A percentile compares a stretch with the other conserved stretches of the same genome.
phyloP scores from a whole-genome alignment of 2,329 filamentous ascomycete species.

The Xylaria sp. region DNA sequence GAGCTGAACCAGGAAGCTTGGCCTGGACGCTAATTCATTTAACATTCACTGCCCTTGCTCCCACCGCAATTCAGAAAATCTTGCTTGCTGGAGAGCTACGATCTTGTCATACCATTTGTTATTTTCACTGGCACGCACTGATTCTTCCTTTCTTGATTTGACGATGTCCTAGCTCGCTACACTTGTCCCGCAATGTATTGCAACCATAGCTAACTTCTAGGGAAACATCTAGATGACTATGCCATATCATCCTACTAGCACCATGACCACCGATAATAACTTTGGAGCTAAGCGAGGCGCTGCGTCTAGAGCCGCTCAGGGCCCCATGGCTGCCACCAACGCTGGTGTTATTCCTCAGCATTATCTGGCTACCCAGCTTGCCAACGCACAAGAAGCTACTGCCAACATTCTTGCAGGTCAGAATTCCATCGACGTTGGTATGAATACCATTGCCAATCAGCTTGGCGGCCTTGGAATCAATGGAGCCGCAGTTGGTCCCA shows the following conservation, averaged over 20 bases:
- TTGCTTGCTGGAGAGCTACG: not conserved
- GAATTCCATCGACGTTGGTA: slow-evolving; percentile 40
- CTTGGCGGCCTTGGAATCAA: slow-evolving; percentile 51
- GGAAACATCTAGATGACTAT: slow-evolving; percentile 38
- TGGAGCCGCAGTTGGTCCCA: slow-evolving; percentile 40
- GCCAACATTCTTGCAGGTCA: slow-evolving; percentile 39
- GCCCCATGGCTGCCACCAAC: slow-evolving; percentile 37
- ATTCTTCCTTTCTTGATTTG: not conserved
- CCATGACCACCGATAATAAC: slow-evolving; percentile 42
- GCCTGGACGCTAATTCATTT: not conserved
- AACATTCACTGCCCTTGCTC: not conserved
- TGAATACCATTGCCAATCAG: slow-evolving; percentile 46
- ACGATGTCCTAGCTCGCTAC: not conserved
- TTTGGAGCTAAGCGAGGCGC: slow-evolving; percentile 40
- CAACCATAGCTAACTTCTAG: slow-evolving; percentile 19
- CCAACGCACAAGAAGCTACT: slow-evolving; percentile 38
- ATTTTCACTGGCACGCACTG: not conserved
- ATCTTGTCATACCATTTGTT: not conserved
- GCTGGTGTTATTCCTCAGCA: slow-evolving; percentile 35
- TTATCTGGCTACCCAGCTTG: slow-evolving; percentile 42
- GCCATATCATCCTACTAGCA: slow-evolving; percentile 40
- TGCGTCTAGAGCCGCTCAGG: slow-evolving; percentile 40
- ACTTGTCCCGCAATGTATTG: not conserved
- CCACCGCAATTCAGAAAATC: not conserved
- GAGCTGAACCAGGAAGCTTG: not conserved